Base-by-base conservation (phyloP, 192 early-diverging fungal genomes). In the Powellomyces hirtus region DNA sequence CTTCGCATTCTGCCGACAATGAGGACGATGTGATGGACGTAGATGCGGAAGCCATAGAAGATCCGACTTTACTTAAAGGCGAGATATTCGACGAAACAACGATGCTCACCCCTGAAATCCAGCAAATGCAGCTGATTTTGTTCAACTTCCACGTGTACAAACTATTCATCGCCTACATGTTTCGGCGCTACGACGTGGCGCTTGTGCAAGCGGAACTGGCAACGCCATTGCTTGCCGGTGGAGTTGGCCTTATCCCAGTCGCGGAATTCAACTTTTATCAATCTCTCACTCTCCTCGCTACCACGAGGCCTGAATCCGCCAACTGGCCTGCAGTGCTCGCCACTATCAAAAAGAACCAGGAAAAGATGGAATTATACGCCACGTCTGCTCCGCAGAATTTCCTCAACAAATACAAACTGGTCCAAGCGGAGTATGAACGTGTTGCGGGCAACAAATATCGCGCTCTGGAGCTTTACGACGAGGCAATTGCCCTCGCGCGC, bases 381-480 rank as follows among this genome's bases (percentile, higher is more conserved):
- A 51, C 34, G 11, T 5, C 16, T 36, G 20, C 27, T 13, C 64
- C 64, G 24, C 6, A 8, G 6, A 66, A 51, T 31, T 66, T 66
- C 33, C 31, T 37, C 2, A 14, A 66, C 51, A 66, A 66, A 37
- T 36, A 34, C 64, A 50, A 50, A 51, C 51, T 66, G 1, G 64
- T 66, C 1, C 27, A 66, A 55, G 64, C 64, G 64, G 64, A 66
- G 51, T 36, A 34, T 24, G 64, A 51, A 24, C 45, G 64, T 7
- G 45, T 66, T 3, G 50, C 40, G 24, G 51, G 64, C 18, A 66
- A 53, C 26, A 38, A 38, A 22, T 66, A 53, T 27, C 33, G 11
- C 36, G 64, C 64, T 16, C 51, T 66, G 64, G 51, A 51, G 35
- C 16, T 53, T 16, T 66, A 66, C 51, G 64, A 66, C 30, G 64